Conservation (phyloP, 140 eudicot genomes). For the Stevia rebaudiana region DNA sequence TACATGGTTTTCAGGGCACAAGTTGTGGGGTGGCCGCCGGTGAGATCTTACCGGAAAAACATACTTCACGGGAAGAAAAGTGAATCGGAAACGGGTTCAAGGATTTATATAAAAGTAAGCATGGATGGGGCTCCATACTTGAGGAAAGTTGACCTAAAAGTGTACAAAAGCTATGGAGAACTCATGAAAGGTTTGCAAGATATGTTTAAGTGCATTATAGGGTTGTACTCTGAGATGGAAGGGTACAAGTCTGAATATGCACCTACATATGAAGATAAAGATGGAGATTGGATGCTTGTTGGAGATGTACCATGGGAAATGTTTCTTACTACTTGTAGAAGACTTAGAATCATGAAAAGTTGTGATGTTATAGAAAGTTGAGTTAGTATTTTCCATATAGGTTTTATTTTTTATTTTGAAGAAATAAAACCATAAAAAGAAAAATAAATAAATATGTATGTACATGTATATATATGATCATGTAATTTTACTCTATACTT, state of each 20-base stretch:
- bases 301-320: constrained; percentile 99
- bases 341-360: constrained; percentile 87
- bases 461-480: constrained; percentile 15
- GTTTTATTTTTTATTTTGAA: constrained; percentile 22
- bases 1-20: constrained; percentile 52
- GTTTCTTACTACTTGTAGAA: constrained; percentile 72
- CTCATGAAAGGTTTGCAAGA: constrained; percentile 54
- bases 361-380: constrained; percentile 41
- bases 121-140: constrained; percentile 68
- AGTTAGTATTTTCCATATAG: background rate
- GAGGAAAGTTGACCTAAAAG: constrained; percentile 46
- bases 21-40: constrained; percentile 98
- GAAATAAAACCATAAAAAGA: background rate
- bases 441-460: background rate
- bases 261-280: constrained; percentile 93
- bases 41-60: constrained; percentile 69
- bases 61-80: constrained; percentile 48
- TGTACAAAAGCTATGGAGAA: constrained; percentile 43
- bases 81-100: constrained; percentile 42
- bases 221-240: constrained; percentile 63
- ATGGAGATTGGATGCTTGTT: constrained; percentile 97
- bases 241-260: constrained; percentile 67
- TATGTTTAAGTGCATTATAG: constrained; percentile 81
- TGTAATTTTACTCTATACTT: constrained; percentile 1
- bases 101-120: constrained; percentile 58